A percentile compares a stretch with the other conserved stretches of the same genome.
phyloP scores from a whole-genome alignment of 2,329 filamentous ascomycete species.

The Penicillium sp. region DNA sequence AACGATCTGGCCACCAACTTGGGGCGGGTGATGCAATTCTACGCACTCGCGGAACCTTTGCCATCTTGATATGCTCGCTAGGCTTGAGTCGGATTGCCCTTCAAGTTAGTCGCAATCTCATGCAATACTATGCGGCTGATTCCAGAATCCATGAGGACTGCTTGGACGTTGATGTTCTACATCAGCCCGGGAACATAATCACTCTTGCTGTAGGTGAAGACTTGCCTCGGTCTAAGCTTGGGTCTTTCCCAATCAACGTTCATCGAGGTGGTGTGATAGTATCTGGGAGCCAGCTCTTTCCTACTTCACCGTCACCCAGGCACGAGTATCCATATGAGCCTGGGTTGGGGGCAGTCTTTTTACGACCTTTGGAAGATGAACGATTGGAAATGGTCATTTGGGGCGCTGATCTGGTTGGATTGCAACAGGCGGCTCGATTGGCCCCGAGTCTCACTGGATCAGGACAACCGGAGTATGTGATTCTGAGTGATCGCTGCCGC shows the following conservation, averaged over 20 bases:
- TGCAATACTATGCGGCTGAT: conserved; percentile 55
- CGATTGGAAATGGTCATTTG: conserved; percentile 53
- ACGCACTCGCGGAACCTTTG: conserved; percentile 43
- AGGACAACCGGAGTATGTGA: conserved; percentile 54
- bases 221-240: conserved; percentile 14
- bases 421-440: conserved; percentile 48
- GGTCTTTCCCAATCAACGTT: conserved; percentile 26
- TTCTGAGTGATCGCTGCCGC: conserved; percentile 43
- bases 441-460: conserved; percentile 53
- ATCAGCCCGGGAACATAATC: conserved; percentile 44
- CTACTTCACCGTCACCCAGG: background rate
- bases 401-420: conserved; percentile 46
- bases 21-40: conserved; percentile 52
- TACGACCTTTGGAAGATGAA: conserved; percentile 46
- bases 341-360: conserved; percentile 47
- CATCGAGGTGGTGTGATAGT: conserved; percentile 11
- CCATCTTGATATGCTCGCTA: conserved; percentile 31
- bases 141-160: conserved; percentile 35
- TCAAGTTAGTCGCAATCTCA: conserved; percentile 53
- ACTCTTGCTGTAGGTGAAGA: conserved; percentile 24
- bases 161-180: conserved; percentile 2
- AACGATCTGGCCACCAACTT: conserved; percentile 45
- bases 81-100: conserved; percentile 40
- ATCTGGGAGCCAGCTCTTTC: background rate
- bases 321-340: conserved; percentile 29